Base-by-base conservation (phyloP, 371 early-diverging fungal species). In the Syncephalastrum racemosum region DNA sequence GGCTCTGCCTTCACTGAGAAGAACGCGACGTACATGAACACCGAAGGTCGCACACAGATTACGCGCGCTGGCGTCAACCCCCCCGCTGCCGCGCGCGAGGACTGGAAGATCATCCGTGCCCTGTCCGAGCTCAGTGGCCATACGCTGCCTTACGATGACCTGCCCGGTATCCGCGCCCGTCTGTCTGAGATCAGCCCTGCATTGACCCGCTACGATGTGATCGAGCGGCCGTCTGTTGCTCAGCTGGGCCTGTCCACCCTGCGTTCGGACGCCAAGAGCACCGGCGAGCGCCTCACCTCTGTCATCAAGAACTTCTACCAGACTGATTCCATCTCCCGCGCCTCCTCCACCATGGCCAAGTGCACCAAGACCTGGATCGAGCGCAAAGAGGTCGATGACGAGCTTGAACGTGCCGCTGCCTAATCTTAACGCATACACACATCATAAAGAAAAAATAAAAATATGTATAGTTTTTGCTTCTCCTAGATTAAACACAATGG, bases 1-100 rank as follows among this genome's bases (percentile, higher is more conserved):
- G 97, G 93, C 42, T 80, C 94, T n/a, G 94, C 97, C 13, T 98
- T 96, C 75, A 98, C 97, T 13, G 98, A 98, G 70, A 98, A 98
- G 89, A 74, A 86, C 31, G 92, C 93, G 31, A 97, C 96, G 25
- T 66, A 66, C 41, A 89, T 96, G 62, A 97, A 95, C 84, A 95
- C 96, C 18, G 98, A 98, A 72, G 98, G 97, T 45, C 91, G 97
- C 49, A 75, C 95, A 49, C 96, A 97, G 70, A 76, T 85, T 61
- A 95, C 97, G 6, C 87, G 95, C 50, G 93, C 95, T 47, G 95
- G 97, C 18, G 95, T 97, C 22, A 84, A 90, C 50, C 88, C 94
- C 51, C 95, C 96, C 7, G 89, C 85, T 24, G 93, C 87, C 46
- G 92, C 97, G 15, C 93, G 97, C 59, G 97, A 96, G 64, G 98